These are phyloP conservation scores for Cercospora sp. DNA, from an alignment of 2,329 filamentous ascomycete genomes.

Conservation along the genomic window DNA sequence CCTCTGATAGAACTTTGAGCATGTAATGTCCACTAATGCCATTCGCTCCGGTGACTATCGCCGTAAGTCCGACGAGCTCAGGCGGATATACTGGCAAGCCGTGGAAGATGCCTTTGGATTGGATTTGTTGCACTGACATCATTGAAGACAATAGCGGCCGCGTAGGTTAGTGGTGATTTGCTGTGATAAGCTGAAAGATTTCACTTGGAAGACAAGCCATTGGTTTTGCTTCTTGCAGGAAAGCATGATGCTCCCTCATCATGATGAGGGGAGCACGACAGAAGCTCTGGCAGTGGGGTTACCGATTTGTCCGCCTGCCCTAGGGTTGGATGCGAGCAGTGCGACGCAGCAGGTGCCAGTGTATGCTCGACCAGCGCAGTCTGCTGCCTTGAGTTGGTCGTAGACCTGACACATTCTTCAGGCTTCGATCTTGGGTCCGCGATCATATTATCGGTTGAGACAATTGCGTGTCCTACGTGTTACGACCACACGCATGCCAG, in stretches of 20 bases:
- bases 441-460: slow-evolving; percentile 7
- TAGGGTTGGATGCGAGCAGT: background rate
- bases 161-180: background rate
- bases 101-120: slow-evolving; percentile 51
- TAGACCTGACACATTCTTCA: background rate
- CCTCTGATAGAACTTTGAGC: slow-evolving; percentile 49
- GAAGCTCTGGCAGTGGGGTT: background rate
- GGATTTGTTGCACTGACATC: slow-evolving; percentile 29
- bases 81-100: slow-evolving; percentile 50
- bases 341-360: background rate
- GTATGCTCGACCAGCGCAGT: background rate
- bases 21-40: slow-evolving; percentile 56
- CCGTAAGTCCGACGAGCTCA: slow-evolving; percentile 47
- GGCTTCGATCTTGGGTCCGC: background rate
- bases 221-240: background rate
- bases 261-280: background rate
- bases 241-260: background rate
- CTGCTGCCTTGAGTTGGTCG: background rate
- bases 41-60: slow-evolving; percentile 57
- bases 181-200: background rate
- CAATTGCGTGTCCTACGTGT: background rate
- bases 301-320: background rate
- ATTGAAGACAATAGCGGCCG: background rate
- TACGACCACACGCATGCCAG: background rate
- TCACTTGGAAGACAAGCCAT: slow-evolving; percentile 1